Base-by-base conservation (phyloP, 2,329 filamentous ascomycete species). In the Ceratocystiopsis minuta region DNA sequence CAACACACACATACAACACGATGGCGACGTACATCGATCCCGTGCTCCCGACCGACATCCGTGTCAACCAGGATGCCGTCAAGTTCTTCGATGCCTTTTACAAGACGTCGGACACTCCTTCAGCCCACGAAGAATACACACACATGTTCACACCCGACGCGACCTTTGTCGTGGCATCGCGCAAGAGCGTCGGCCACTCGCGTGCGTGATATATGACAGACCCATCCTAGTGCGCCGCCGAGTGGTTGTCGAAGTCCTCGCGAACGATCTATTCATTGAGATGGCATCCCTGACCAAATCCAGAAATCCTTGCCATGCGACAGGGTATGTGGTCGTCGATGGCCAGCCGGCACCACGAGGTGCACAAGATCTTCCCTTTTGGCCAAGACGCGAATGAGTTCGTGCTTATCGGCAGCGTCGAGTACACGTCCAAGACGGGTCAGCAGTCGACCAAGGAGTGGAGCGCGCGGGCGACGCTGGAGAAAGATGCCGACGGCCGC, bases 381-480 rank as follows among this genome's bases (percentile, higher is more conserved):
- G 52, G 51, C 1, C 38, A 41, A 6, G 47, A 49, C 6, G 39
- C 51, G 4, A 48, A 49, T 10, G 54, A 57, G 32, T 52, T 57
- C 17, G 58, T 59, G 55, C 49, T 60, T 10, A 52, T 55, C 35
- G 57, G 57, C 1, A 38, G 39, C 2, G 56, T 60, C 16, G 48
- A 50, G 10, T 49, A 57, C 31, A 51, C 46, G 3, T 43, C 54
- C 10, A 52, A 51, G 38, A 49, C 45, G 2, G 57, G 56, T 7
- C 36, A 45, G n/a, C 44, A 46, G 4, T 55, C 56, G 4, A 51
- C 51, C 2, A 53, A 70, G 4, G 67, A 72, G 12, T 76, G 71
- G 71, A 66, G 67, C 16, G 71, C 62, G 40, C 58, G 67, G 46
- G 71, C 67, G 4, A 59, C 68, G 41, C 61, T 78, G 37, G 55